Percentiles rank a stretch among this genome's conserved stretches.
Conservation (phyloP, 805 yeast species). For the Saturnispora sekii region DNA sequence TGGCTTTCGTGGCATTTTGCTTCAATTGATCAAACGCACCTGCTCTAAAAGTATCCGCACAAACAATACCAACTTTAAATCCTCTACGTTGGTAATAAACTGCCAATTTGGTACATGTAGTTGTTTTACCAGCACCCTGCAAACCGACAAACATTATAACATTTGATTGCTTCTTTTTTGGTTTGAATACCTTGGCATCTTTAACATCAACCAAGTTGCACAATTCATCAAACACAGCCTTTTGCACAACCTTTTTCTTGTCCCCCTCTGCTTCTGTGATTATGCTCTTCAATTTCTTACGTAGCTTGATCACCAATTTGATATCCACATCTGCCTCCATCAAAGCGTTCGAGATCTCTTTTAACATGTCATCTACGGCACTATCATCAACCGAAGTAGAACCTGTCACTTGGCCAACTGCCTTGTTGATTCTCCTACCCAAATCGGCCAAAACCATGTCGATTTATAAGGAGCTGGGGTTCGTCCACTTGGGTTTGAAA, state of each 20-base stretch:
- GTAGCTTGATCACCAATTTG: constrained; percentile 63
- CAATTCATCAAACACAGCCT: constrained; percentile 89
- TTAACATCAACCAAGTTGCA: constrained; percentile 74
- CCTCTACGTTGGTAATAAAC: constrained; percentile 91
- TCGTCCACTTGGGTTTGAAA: too few species aligned
- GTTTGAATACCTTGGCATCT: constrained; percentile 45
- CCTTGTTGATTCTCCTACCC: constrained; percentile 67
- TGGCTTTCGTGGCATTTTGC: constrained; percentile 93
- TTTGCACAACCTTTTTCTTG: constrained; percentile 74
- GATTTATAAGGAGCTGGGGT: not conserved
- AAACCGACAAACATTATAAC: constrained; percentile 97
- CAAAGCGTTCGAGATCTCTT: constrained; percentile 83
- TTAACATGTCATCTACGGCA: constrained; percentile 63
- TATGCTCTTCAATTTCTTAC: constrained; percentile 58
- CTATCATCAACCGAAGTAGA: constrained; percentile 46
- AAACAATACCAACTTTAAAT: constrained; percentile 88
- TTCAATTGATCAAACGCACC: constrained; percentile 98
- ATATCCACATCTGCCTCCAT: constrained; percentile 93
- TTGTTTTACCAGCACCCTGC: constrained; percentile 98
- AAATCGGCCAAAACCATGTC: constrained; percentile 74
- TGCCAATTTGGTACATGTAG: constrained; percentile 94
- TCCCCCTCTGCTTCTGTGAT: constrained; percentile 54
- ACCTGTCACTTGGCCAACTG: constrained; percentile 54
- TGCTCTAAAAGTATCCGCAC: constrained; percentile 99
- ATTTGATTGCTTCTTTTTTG: constrained; percentile 69